Evolutionary conservation across 495 filamentous ascomycete genomes (phyloP), one percentile per base, ranked within the genome.

Genomic region (Baudoinia panamericana): DNA sequence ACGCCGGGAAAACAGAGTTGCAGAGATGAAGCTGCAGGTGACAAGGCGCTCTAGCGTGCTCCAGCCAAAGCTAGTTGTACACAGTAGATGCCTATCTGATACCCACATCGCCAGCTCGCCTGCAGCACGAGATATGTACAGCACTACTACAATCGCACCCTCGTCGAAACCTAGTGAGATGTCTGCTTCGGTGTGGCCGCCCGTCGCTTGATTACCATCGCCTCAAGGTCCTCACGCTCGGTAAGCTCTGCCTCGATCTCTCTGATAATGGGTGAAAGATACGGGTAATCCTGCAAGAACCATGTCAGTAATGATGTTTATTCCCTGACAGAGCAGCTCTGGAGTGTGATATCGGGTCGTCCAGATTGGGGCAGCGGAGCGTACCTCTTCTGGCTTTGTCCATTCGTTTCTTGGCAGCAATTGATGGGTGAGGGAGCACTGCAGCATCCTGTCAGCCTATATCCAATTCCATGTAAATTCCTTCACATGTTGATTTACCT

Each of bases 351-450:
- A n/a, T n/a, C n/a, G n/a, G n/a, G n/a, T n/a, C n/a, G n/a, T n/a
- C n/a, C 23, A 13, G 10, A 23, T 7, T 4, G 22, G 22, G 24
- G 37, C 8, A 45, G 50, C 31, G 36, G 43, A 55, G 55, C 72
- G 52, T 65, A 85, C 80, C 56, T 83, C 74, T 33, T 75, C 66
- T 3, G 74, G 66, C 65, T 79, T 84, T 39, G 76, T 92, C 72
- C 84, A 83, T 64, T 94, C 75, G 43, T 70, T 59, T 63, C 75
- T 72, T 49, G 87, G 85, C 19, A 95, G 76, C 34, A 94, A 65
- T 57, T 82, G 82, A 63, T 95, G 87, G n/a, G 77, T 66, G 36
- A 88, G 63, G 12, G 82, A 87, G 67, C 72, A 80, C 80, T 83
- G 56, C 52, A 45, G 39, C n/a, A 21, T 37, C 13, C 32, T n/a